These are phyloP conservation scores for Septoria linicola DNA, from an alignment of 2,329 filamentous ascomycete genomes.

Conservation along the genomic window DNA sequence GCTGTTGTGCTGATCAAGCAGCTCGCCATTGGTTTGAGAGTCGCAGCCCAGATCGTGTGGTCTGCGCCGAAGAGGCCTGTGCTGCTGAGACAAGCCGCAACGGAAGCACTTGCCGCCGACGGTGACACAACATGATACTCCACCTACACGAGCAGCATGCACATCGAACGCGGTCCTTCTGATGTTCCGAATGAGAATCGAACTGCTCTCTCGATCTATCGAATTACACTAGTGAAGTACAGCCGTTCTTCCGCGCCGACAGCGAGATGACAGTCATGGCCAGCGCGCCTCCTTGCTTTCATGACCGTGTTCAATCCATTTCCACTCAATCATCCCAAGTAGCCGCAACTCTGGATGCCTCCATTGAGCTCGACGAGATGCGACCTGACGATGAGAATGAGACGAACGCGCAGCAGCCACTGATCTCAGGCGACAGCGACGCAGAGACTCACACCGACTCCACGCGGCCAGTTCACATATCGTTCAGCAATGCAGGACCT, in stretches of 20 bases:
- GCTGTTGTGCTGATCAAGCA: too few relatives aligned
- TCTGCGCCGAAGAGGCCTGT: conserved; percentile 6
- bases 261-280: conserved; percentile 5
- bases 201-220: neutral
- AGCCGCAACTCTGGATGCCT: conserved; percentile 10
- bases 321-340: neutral
- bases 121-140: neutral
- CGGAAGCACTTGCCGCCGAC: conserved; percentile 18
- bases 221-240: neutral
- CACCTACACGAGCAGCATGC: neutral
- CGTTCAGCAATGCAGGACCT: conserved; percentile 21
- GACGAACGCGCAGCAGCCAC: conserved; percentile 34
- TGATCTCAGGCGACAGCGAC: conserved; percentile 10
- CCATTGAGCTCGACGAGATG: conserved; percentile 21
- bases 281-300: neutral
- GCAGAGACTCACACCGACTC: neutral
- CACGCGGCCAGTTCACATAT: conserved; percentile 17
- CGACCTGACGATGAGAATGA: conserved; percentile 20
- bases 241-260: conserved; percentile 6
- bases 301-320: neutral
- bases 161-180: conserved; percentile 1
- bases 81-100: conserved; percentile 9
- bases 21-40: too few relatives aligned
- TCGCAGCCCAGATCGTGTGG: neutral
- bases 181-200: neutral